Evolutionary conservation across 495 filamentous ascomycete species (phyloP).

Genomic region (Tuber borchii): DNA sequence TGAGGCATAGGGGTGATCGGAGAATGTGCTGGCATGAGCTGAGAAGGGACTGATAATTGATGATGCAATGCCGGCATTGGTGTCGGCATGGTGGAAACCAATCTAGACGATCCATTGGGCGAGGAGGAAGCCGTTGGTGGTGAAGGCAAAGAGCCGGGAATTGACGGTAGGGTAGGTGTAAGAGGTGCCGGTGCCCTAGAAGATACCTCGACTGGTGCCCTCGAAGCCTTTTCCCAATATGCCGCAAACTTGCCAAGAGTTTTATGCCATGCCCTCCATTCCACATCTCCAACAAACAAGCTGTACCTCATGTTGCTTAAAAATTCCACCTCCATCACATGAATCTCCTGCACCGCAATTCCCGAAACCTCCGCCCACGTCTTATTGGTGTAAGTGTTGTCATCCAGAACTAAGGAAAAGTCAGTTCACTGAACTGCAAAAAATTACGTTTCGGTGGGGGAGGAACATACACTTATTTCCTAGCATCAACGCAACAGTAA

Average conservation of each 20-base stretch:
- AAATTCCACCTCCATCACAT: slow-evolving; percentile 99
- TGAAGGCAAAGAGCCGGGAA: slow-evolving; percentile 34
- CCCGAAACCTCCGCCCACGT: slow-evolving; percentile 98
- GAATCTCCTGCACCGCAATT: slow-evolving; percentile 89
- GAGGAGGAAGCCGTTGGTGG: slow-evolving; percentile 14
- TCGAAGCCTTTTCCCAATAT: slow-evolving; percentile 58
- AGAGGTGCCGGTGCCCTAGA: slow-evolving; percentile 21
- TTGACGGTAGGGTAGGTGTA: slow-evolving; percentile 26
- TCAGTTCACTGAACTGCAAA: slow-evolving; percentile 14
- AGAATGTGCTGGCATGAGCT: slow-evolving; percentile 30
- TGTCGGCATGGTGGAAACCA: slow-evolving; percentile 4
- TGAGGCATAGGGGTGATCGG: slow-evolving; percentile 37
- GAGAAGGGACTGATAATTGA: slow-evolving; percentile 27
- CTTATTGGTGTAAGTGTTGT: slow-evolving; percentile 99
- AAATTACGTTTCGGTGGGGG: slow-evolving; percentile 3
- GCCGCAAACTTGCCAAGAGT: slow-evolving; percentile 70
- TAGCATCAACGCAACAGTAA: slow-evolving; percentile 95
- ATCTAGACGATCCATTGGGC: slow-evolving; percentile 28
- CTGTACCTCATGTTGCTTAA: slow-evolving; percentile 97
- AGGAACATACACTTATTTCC: slow-evolving; percentile 85
- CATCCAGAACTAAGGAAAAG: slow-evolving; percentile 65
- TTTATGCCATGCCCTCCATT: slow-evolving; percentile 82
- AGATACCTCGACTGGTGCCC: slow-evolving; percentile 33
- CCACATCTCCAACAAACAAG: slow-evolving; percentile 63
- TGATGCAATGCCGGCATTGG: slow-evolving; percentile 19